phyloP scores from a whole-genome alignment of 257 asterid species.

The Fraxinus cuspidata region DNA sequence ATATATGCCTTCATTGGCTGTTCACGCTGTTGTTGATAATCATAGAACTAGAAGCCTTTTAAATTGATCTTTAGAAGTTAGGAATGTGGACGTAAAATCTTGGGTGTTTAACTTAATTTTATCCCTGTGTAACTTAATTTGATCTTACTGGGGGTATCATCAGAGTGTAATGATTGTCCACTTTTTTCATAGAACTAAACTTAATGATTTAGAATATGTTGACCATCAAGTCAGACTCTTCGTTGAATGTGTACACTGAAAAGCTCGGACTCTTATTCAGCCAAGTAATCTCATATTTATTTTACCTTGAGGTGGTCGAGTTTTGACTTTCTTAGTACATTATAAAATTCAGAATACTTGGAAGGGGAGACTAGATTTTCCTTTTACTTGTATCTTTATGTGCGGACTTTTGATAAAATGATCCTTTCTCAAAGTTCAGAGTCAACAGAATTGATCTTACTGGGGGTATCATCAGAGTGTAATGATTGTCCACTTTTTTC shows the following conservation, averaged over 20 bases:
- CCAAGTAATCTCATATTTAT: not conserved
- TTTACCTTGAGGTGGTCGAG: not conserved
- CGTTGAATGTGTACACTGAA: not conserved
- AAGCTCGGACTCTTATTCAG: not conserved
- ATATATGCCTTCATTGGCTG: not conserved
- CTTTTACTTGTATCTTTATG: not conserved
- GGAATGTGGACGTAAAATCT: not conserved
- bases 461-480: not conserved
- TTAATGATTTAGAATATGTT: not conserved
- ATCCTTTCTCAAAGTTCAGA: constrained; percentile 10
- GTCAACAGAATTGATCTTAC: not conserved
- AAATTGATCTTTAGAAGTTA: not conserved
- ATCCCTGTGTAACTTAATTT: not conserved
- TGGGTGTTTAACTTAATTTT: not conserved
- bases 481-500: not conserved
- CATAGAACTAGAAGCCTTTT: not conserved
- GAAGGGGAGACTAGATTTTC: not conserved
- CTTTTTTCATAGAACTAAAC: not conserved
- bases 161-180: not conserved
- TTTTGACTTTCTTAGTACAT: not conserved
- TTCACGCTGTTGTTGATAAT: not conserved
- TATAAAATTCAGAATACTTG: constrained; percentile 5
- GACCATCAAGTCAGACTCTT: constrained; percentile 16
- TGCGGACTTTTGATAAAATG: not conserved
- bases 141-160: not conserved